Evolutionary conservation across 2,329 filamentous ascomycete species (phyloP).

Genomic region (Fusarium floridanum): DNA sequence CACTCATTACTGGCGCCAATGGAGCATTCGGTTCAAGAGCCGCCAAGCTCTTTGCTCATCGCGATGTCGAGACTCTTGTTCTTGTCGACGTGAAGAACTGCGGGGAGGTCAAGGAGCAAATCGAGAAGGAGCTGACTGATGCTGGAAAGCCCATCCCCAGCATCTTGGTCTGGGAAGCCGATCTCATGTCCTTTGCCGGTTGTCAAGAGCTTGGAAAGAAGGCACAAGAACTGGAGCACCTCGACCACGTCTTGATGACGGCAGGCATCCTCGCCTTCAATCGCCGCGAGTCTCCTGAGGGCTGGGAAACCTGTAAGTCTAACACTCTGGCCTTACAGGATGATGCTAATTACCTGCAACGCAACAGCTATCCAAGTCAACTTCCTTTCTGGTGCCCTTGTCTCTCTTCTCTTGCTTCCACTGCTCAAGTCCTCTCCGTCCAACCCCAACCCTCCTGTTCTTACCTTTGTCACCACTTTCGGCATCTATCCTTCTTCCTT

Average conservation of each 20-base stretch:
- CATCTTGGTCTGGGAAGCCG: conserved; percentile 53
- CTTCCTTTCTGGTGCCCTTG: conserved; percentile 52
- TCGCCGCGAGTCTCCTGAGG: conserved; percentile 53
- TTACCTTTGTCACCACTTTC: conserved; percentile 55
- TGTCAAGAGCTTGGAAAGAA: conserved; percentile 49
- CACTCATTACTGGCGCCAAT: conserved; percentile 53
- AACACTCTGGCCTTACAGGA: not conserved
- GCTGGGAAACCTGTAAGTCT: conserved; percentile 54
- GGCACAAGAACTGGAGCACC: conserved; percentile 44
- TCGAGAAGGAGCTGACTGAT: conserved; percentile 48
- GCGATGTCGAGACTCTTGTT: conserved; percentile 51
- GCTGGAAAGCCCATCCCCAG: conserved; percentile 44
- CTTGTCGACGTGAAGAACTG: conserved; percentile 54
- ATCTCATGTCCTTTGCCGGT: conserved; percentile 53
- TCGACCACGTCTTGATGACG: conserved; percentile 54
- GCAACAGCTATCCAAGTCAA: conserved; percentile 53
- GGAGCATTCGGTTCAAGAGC: conserved; percentile 54
- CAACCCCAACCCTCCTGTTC: conserved; percentile 51
- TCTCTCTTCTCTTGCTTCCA: conserved; percentile 51
- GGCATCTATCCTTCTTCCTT: conserved; percentile 55
- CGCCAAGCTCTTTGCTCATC: conserved; percentile 52
- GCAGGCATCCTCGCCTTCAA: conserved; percentile 54
- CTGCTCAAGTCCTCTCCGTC: conserved; percentile 49
- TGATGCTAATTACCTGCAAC: conserved; percentile 14
- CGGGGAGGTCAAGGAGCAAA: conserved; percentile 49